Evolutionary conservation across 1,284 basidiomycete genomes (phyloP).

Genomic region (Sporisorium sorghi): DNA sequence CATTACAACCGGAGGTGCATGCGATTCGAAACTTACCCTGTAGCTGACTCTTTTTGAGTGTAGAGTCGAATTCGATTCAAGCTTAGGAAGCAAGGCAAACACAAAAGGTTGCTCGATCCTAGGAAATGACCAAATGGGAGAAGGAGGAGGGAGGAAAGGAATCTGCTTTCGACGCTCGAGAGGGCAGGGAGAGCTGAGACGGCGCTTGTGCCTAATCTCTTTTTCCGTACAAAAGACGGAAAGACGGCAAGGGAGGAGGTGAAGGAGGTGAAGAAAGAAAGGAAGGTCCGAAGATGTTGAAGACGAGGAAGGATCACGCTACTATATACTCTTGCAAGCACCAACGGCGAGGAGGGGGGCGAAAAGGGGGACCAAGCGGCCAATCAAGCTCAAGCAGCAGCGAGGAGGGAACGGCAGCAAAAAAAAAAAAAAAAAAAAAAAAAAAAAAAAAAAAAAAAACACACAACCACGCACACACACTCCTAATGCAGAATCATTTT

Average conservation of each 20-base stretch:
- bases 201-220: conserved; percentile 50
- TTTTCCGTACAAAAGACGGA: conserved; percentile 24
- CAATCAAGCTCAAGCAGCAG: too few relatives aligned
- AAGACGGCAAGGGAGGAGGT: conserved; percentile 6
- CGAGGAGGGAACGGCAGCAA: too few relatives aligned
- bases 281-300: conserved; percentile 8
- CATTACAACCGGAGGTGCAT: neutral
- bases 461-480: too few relatives aligned
- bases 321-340: conserved; percentile 35
- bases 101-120: conserved; percentile 19
- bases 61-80: conserved; percentile 21
- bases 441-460: too few relatives aligned
- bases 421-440: too few relatives aligned
- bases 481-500: too few relatives aligned
- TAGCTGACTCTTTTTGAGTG: conserved; percentile 21
- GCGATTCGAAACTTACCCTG: conserved; percentile 26
- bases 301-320: conserved; percentile 1
- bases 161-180: conserved; percentile 33
- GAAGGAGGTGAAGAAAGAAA: conserved; percentile 18
- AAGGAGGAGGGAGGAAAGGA: neutral
- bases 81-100: conserved; percentile 15
- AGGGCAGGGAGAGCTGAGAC: conserved; percentile 19
- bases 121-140: neutral
- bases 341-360: neutral
- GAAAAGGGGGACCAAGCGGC: neutral